These are phyloP conservation scores for Ploettnerulaceae sp. DNA, from an alignment of 2,329 filamentous ascomycete species.

Conservation along the genomic window DNA sequence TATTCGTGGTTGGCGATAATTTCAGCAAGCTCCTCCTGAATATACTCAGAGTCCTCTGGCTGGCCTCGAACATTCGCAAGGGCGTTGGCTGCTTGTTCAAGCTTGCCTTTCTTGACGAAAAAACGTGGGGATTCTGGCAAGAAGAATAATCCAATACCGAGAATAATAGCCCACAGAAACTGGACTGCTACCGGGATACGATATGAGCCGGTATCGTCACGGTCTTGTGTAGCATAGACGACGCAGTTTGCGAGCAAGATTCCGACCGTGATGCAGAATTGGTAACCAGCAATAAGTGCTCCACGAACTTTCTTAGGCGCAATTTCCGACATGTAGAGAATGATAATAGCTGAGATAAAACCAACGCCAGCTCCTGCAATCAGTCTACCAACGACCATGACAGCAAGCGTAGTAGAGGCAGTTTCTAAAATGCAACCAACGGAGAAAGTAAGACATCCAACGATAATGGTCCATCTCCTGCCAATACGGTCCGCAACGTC, in stretches of 20 bases:
- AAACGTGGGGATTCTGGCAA: slow-evolving; percentile 82
- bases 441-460: slow-evolving; percentile 23
- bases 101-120: slow-evolving; percentile 71
- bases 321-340: slow-evolving; percentile 69
- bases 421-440: slow-evolving; percentile 27
- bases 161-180: slow-evolving; percentile 74
- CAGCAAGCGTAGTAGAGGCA: slow-evolving; percentile 40
- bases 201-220: slow-evolving; percentile 61
- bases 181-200: slow-evolving; percentile 78
- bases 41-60: slow-evolving; percentile 63
- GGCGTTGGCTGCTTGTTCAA: slow-evolving; percentile 56
- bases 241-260: slow-evolving; percentile 70
- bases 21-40: slow-evolving; percentile 74
- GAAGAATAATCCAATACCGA: slow-evolving; percentile 64
- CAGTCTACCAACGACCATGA: slow-evolving; percentile 60
- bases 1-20: slow-evolving; percentile 86
- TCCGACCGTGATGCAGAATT: slow-evolving; percentile 78
- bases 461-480: slow-evolving; percentile 24
- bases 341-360: slow-evolving; percentile 74
- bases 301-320: slow-evolving; percentile 43
- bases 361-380: slow-evolving; percentile 73
- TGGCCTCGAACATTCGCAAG: slow-evolving; percentile 70
- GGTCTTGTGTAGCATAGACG: slow-evolving; percentile 64
- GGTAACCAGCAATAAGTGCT: slow-evolving; percentile 47
- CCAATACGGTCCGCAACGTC: slow-evolving; percentile 39